Percentiles rank a stretch among this genome's conserved stretches.
phyloP scores from a whole-genome alignment of 2,329 filamentous ascomycete genomes.

The Pseudocercospora ulei region DNA sequence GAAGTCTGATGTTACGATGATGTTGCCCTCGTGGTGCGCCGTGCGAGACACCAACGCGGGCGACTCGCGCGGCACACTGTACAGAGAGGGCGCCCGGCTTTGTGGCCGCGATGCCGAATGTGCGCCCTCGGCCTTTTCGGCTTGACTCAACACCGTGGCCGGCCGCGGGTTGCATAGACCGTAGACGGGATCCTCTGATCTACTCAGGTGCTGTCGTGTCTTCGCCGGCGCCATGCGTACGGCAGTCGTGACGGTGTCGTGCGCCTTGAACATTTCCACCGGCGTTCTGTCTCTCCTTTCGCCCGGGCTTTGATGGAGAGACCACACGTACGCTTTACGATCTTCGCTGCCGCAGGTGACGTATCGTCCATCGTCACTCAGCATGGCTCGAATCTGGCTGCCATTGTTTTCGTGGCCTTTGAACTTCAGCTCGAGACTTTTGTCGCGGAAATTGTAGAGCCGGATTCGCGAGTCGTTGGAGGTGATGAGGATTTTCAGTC shows the following conservation, averaged over 20 bases:
- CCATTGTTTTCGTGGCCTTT: conserved; percentile 82
- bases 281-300: conserved; percentile 70
- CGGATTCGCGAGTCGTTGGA: conserved; percentile 91
- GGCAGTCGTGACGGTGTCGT: conserved; percentile 79
- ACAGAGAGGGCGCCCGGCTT: conserved; percentile 36
- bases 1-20: conserved; percentile 84
- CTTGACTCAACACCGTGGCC: conserved; percentile 65
- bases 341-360: conserved; percentile 92
- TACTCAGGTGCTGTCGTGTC: conserved; percentile 65
- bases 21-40: conserved; percentile 70
- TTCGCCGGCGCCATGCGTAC: conserved; percentile 72
- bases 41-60: conserved; percentile 69
- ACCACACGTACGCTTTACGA: conserved; percentile 83
- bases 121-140: conserved; percentile 44
- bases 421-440: conserved; percentile 77
- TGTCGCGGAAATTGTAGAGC: conserved; percentile 79
- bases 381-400: conserved; percentile 80
- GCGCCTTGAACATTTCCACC: conserved; percentile 82
- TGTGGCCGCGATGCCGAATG: conserved; percentile 42
- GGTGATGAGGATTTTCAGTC: conserved; percentile 76
- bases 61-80: conserved; percentile 47
- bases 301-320: conserved; percentile 49
- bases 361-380: conserved; percentile 77
- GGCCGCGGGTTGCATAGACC: conserved; percentile 93
- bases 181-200: conserved; percentile 85